Conservation (phyloP, 73 alveolate species). For the Paramecium sexaurelia region DNA sequence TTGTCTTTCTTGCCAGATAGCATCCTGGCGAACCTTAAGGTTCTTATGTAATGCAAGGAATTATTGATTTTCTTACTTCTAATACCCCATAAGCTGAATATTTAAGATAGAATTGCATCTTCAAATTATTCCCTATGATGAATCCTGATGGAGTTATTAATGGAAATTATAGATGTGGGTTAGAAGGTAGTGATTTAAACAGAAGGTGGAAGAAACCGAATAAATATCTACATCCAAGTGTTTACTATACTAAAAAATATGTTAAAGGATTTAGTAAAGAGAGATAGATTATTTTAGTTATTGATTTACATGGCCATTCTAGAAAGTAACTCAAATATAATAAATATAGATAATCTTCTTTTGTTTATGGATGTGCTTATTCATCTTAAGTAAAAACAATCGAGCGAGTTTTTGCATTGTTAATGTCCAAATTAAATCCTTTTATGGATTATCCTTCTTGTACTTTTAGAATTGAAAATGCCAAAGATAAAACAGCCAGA, state of each 20-base stretch:
- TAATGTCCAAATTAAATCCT: conserved; percentile 73
- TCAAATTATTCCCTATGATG: conserved; percentile 87
- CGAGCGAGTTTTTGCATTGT: conserved; percentile 77
- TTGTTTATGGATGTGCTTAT: conserved; percentile 69
- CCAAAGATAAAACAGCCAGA: conserved; percentile 82
- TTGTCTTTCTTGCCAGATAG: conserved; percentile 78
- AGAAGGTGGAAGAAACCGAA: conserved; percentile 79
- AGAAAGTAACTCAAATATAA: conserved; percentile 50
- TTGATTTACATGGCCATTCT: conserved; percentile 85
- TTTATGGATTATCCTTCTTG: conserved; percentile 72
- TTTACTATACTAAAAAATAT: conserved; percentile 86
- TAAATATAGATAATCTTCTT: not conserved
- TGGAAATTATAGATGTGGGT: conserved; percentile 84
- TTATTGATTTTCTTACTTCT: conserved; percentile 84
- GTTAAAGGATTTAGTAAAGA: conserved; percentile 83
- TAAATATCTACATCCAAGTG: conserved; percentile 87
- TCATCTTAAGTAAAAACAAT: conserved; percentile 56
- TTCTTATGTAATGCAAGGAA: conserved; percentile 87
- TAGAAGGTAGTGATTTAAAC: conserved; percentile 86
- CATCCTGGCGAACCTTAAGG: conserved; percentile 96
- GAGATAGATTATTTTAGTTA: conserved; percentile 85
- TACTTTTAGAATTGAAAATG: conserved; percentile 75
- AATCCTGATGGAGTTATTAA: conserved; percentile 87
- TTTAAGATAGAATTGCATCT: conserved; percentile 81
- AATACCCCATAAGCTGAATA: conserved; percentile 82